Base-by-base conservation (phyloP, 306 rosid genomes). In the Trifolium fragiferum region DNA sequence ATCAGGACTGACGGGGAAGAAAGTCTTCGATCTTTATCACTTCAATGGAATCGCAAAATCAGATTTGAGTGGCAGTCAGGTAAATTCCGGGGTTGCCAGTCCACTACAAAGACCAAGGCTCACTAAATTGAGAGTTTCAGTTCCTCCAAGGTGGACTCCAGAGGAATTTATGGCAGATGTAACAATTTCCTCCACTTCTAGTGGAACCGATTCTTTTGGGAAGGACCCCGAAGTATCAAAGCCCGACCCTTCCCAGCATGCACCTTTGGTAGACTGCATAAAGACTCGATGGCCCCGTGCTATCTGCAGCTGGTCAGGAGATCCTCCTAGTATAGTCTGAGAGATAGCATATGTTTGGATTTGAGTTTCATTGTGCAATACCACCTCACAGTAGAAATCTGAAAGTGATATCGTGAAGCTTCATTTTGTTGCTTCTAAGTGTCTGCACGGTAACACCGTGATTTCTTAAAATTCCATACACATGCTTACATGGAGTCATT, bases 31-130 rank as follows among this genome's bases (percentile, higher is more conserved):
- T 49, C 95, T 92, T 12, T 94, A 81, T 77, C 99, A 94, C 82
- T 94, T 94, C 81, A 94, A 92, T 60, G 99, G 99, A 76, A 94
- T 94, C 68, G 99, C 99, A 14, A 94, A 94, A 79, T 94, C 99
- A 7, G 99, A 92, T 76, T 65, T 87, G 77, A 94, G 89, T 76
- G 95, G 95, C 19, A 84, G 88, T 82, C 99, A 86, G 61, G 61
- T 78, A 65, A 79, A 58, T 19, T 27, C 78, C 32, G 92, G 90
- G 47, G 93, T 88, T 10, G 97, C 89, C 79, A 87, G 87, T 78
- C 94, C 97, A 4, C 69, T 82, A 18, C 98, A 93, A 84, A 86
- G 91, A 76, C 97, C 98, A 16, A 81, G 98, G 82, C 96, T 93
- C 70, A 89, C 96, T n/a, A 89, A 89, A 79, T 82, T 93, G 85